These are phyloP conservation scores for Tulasnella sp. DNA, from an alignment of 768 basidiomycete genomes.

Conservation along the genomic window DNA sequence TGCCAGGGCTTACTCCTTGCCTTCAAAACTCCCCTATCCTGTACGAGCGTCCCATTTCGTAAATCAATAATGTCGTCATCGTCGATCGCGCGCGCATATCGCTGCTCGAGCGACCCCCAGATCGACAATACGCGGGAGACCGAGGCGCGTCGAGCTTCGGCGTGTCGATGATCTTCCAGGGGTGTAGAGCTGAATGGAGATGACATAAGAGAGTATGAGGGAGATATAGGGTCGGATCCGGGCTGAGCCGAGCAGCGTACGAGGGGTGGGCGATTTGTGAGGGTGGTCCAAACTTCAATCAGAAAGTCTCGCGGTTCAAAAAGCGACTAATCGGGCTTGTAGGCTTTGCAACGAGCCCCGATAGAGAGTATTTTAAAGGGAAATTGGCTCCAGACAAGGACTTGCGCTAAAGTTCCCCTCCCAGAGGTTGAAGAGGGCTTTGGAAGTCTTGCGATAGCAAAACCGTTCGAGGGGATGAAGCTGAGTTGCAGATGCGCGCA, in stretches of 20 bases:
- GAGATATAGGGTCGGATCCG: not conserved
- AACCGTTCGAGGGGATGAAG: not conserved
- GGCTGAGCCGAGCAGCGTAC: not conserved
- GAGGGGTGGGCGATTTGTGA: not conserved
- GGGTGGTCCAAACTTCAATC: not conserved
- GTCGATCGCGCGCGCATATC: conserved; percentile 21
- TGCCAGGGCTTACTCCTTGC: not conserved
- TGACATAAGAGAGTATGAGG: not conserved
- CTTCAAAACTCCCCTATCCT: conserved; percentile 20
- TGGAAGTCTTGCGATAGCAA: not conserved
- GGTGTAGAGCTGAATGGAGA: not conserved
- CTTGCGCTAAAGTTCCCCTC: too few relatives aligned
- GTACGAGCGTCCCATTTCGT: conserved; percentile 11
- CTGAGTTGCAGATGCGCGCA: not conserved
- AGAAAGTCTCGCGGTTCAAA: not conserved
- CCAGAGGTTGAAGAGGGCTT: not conserved
- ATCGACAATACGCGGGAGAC: conserved; percentile 18
- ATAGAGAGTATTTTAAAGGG: too few relatives aligned
- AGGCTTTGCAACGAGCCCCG: too few relatives aligned
- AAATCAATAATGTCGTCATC: conserved; percentile 23
- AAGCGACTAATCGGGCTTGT: too few relatives aligned
- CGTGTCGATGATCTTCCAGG: conserved; percentile 1
- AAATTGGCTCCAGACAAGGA: too few relatives aligned
- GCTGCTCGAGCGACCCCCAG: conserved; percentile 21
- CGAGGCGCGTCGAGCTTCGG: conserved; percentile 12